A percentile compares a stretch with the other conserved stretches of the same genome.
phyloP scores from a whole-genome alignment of 345 rosid species.

The Euphorbia peplus region DNA sequence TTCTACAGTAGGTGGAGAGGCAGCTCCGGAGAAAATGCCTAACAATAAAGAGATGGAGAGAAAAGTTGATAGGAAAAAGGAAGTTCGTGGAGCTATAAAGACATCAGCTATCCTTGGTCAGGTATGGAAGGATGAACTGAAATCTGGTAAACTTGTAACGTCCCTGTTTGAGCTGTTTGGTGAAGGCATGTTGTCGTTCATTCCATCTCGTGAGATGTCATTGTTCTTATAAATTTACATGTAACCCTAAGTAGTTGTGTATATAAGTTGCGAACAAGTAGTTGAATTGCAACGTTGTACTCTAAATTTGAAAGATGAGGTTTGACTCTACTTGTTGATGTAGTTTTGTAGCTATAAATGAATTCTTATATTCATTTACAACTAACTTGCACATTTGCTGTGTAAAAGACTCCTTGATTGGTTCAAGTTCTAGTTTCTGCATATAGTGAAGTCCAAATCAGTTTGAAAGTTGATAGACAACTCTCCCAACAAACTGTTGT shows the following conservation, averaged over 20 bases:
- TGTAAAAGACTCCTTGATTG: no score
- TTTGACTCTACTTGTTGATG: no score
- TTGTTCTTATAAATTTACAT: conserved; percentile 46
- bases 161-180: conserved; percentile 68
- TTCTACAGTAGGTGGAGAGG: conserved; percentile 31
- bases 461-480: no score
- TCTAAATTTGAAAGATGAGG: no score
- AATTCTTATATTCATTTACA: no score
- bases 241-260: no score
- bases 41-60: conserved; percentile 25
- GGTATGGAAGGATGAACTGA: conserved; percentile 79
- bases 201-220: conserved; percentile 77
- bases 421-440: no score
- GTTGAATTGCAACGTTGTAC: no score
- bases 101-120: conserved; percentile 51
- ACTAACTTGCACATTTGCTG: no score
- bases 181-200: conserved; percentile 62
- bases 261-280: background rate
- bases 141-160: conserved; percentile 58
- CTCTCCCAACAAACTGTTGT: no score
- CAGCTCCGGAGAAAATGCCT: conserved; percentile 39
- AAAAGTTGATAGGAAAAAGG: conserved; percentile 27
- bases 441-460: no score
- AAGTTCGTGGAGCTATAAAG: conserved; percentile 28
- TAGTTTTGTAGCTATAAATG: no score